A percentile compares a stretch with the other conserved stretches of the same genome.
Conservation (phyloP, 2,329 filamentous ascomycete species). For the Allantophomopsis lycopodina region DNA sequence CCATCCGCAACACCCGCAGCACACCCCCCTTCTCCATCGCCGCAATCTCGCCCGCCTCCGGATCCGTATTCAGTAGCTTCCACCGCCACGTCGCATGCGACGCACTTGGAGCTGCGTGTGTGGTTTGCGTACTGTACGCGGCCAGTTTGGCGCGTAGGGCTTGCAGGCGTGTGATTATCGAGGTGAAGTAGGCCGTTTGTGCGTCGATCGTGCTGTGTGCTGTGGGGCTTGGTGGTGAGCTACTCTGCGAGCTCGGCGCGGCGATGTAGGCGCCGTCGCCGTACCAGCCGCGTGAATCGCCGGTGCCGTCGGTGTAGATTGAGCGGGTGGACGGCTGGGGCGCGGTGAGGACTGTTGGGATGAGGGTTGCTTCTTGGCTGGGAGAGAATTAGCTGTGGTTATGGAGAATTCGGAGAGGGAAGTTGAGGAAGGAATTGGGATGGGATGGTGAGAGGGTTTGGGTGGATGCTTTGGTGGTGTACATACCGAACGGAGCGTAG, state of each 20-base stretch:
- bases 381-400: constrained; percentile 1
- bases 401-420: too few species aligned
- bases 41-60: constrained; percentile 43
- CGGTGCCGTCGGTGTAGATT: constrained; percentile 32
- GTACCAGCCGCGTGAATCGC: constrained; percentile 52
- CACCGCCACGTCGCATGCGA: constrained; percentile 38
- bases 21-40: constrained; percentile 54
- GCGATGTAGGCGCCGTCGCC: constrained; percentile 70
- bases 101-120: constrained; percentile 36
- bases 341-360: constrained; percentile 60
- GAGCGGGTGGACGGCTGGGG: constrained; percentile 24
- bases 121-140: constrained; percentile 36
- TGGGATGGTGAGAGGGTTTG: too few species aligned
- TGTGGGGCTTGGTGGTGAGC: not conserved
- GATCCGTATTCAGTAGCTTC: constrained; percentile 37
- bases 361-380: constrained; percentile 62
- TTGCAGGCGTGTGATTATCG: constrained; percentile 51
- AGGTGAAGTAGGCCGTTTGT: constrained; percentile 47
- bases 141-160: constrained; percentile 47
- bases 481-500: constrained; percentile 57
- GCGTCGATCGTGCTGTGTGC: not conserved
- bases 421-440: too few species aligned
- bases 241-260: constrained; percentile 23
- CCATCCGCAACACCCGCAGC: constrained; percentile 49
- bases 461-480: not conserved